Percentiles rank a stretch among this genome's conserved stretches.
Conservation (phyloP, 2,329 filamentous ascomycete genomes). For the Cladosporium sp. region DNA sequence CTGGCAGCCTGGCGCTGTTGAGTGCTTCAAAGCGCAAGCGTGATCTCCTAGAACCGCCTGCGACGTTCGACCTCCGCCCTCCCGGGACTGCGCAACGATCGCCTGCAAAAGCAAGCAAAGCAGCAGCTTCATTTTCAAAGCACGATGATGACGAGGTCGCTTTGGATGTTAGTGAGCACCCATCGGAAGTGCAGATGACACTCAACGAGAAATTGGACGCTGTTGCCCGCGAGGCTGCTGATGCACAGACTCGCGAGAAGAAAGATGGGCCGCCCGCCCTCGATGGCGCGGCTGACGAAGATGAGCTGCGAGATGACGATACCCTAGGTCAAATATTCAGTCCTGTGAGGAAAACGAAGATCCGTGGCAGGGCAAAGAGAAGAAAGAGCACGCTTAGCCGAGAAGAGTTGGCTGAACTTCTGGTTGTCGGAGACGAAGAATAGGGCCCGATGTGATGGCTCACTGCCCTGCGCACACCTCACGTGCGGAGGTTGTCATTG, state of each 20-base stretch:
- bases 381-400: constrained; percentile 71
- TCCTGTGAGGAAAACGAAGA: constrained; percentile 42
- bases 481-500: too few species aligned
- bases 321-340: constrained; percentile 31
- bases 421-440: constrained; percentile 16
- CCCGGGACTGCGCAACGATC: constrained; percentile 25
- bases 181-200: constrained; percentile 30
- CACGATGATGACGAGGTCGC: constrained; percentile 23
- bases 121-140: not conserved
- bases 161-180: constrained; percentile 32
- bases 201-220: constrained; percentile 45
- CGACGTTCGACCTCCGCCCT: constrained; percentile 34
- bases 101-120: constrained; percentile 20
- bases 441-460: too few species aligned
- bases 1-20: constrained; percentile 3
- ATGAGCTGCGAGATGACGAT: constrained; percentile 46
- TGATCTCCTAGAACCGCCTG: constrained; percentile 31
- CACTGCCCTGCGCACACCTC: too few species aligned
- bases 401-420: constrained; percentile 65
- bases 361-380: constrained; percentile 56
- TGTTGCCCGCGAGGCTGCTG: constrained; percentile 42
- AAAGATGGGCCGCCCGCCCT: constrained; percentile 12
- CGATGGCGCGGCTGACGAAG: constrained; percentile 27
- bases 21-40: constrained; percentile 27
- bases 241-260: constrained; percentile 32